These are phyloP conservation scores for Trichocladium uniseriatum DNA, from an alignment of 495 filamentous ascomycete species.

Conservation along the genomic window DNA sequence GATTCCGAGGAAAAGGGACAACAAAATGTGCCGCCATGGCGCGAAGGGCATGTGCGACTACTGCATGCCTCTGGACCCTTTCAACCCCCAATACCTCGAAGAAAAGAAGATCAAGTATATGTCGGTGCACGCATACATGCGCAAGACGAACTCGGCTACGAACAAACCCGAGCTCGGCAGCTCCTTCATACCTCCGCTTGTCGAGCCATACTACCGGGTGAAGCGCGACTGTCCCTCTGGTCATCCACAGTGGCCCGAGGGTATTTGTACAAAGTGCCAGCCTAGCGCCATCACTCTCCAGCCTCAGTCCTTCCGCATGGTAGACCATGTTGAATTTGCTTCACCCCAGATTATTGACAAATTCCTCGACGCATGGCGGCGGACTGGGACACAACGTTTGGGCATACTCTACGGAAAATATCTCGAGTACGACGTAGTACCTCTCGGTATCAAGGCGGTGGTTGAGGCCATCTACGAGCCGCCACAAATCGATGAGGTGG, in stretches of 20 bases:
- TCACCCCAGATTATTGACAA: conserved; percentile 71
- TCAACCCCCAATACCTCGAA: conserved; percentile 71
- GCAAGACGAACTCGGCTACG: conserved; percentile 89
- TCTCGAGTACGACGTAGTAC: conserved; percentile 85
- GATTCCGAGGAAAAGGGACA: conserved; percentile 65
- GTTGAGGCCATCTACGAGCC: conserved; percentile 98
- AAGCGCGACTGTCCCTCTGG: conserved; percentile 83
- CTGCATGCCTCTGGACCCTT: conserved; percentile 96
- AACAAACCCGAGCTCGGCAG: conserved; percentile 87
- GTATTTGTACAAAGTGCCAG: conserved; percentile 99
- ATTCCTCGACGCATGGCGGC: conserved; percentile 85
- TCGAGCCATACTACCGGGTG: conserved; percentile 88
- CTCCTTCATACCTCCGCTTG: conserved; percentile 93
- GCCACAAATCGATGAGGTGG: conserved; percentile 81
- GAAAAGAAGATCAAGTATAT: conserved; percentile 98
- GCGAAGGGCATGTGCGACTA: conserved; percentile 99
- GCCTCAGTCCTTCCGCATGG: conserved; percentile 91
- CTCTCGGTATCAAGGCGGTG: conserved; percentile 88
- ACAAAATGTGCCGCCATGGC: conserved; percentile 90
- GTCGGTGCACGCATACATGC: conserved; percentile 88
- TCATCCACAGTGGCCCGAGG: conserved; percentile 86
- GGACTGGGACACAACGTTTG: conserved; percentile 65
- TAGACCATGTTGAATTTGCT: conserved; percentile 96
- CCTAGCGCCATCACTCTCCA: conserved; percentile 94
- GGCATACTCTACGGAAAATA: conserved; percentile 90